Base-by-base conservation (phyloP, 1,284 basidiomycete species). In the Rhodotorula sp. region DNA sequence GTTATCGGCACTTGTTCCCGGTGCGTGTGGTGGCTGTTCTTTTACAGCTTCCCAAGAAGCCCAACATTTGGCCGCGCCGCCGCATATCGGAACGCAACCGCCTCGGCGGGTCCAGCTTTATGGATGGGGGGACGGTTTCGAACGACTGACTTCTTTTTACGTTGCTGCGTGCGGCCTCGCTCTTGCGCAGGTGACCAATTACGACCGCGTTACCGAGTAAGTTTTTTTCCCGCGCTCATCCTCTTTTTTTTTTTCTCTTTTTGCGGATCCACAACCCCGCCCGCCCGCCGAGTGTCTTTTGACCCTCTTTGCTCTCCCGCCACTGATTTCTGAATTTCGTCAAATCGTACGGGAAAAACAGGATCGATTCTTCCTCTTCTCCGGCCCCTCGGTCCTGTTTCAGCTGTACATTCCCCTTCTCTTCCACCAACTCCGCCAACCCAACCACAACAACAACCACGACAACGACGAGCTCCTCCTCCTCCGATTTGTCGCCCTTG, bases 1-100 rank as follows among this genome's bases (percentile, higher is more conserved):
- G 93, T 79, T 97, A 96, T 81, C 91, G 95, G 79, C 94, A 96
- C 80, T 81, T 97, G 51, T 97, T 97, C 80, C 93, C 94, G 0
- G 93, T 95, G 39, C 89, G 89, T 34, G 34, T 78, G 39, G 49
- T 34, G 16, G 56, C 26, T n/a, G 48, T 26, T 49, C 29, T 29
- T 3, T 29, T 3, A 29, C 29, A 29, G 29, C 29, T 29, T 29
- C 29, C 29, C 29, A 29, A 29, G 29, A 29, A 29, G 29, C 29
- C 29, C 29, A 29, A 29, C 29, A 29, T 29, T 3, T 29, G 29
- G 29, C 29, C 29, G 29, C 29, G 29, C 29, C 29, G 29, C 29
- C 29, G 29, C 29, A 29, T 29, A 29, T 29, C 29, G 29, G 29
- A 29, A 29, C 29, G 29, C 29, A 29, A 29, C 29, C 29, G 29